These are phyloP conservation scores for Ramalina peruviana DNA, from an alignment of 495 filamentous ascomycete species.

Conservation along the genomic window DNA sequence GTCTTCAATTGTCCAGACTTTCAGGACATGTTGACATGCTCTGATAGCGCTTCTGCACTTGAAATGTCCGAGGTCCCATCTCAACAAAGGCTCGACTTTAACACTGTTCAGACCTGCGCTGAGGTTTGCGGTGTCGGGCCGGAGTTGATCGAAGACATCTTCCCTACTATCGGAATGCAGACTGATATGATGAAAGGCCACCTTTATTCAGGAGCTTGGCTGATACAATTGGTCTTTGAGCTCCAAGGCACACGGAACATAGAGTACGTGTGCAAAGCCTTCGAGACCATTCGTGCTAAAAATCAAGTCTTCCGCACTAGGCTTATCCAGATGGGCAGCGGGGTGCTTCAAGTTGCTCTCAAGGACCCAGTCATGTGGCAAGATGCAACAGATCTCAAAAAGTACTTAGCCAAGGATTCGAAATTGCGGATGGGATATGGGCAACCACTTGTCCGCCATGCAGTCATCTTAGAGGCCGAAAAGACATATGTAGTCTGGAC, in stretches of 20 bases:
- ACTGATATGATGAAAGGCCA: no score
- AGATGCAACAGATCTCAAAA: neutral
- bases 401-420: neutral
- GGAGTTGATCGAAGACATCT: neutral
- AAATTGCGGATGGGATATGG: neutral
- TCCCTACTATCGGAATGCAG: neutral
- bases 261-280: neutral
- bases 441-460: neutral
- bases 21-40: neutral
- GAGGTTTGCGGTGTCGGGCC: neutral
- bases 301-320: constrained; percentile 1
- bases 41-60: neutral
- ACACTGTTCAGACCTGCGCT: neutral
- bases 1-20: neutral
- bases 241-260: neutral
- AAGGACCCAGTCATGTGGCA: neutral
- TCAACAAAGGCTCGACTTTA: neutral
- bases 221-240: neutral
- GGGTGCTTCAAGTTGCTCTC: neutral
- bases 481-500: constrained; percentile 4
- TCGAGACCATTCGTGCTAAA: neutral
- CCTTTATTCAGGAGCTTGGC: no score
- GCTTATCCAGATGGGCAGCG: neutral
- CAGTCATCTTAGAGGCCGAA: neutral
- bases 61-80: neutral